phyloP scores from a whole-genome alignment of 2,329 filamentous ascomycete genomes.

The Diplodia corticola region DNA sequence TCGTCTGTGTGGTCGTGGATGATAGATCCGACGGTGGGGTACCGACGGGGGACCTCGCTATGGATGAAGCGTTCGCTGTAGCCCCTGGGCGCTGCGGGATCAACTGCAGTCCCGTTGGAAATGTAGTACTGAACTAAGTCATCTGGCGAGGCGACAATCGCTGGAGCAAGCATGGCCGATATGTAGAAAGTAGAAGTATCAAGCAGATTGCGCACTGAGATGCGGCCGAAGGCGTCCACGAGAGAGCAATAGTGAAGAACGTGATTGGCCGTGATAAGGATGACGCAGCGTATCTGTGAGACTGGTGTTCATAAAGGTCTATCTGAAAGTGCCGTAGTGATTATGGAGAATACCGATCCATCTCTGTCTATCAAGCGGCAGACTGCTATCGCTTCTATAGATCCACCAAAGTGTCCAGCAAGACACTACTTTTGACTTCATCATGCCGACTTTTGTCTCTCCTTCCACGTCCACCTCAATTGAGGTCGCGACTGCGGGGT shows the following conservation, averaged over 20 bases:
- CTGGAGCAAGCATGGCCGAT: slow-evolving; percentile 46
- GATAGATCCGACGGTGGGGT: slow-evolving; percentile 45
- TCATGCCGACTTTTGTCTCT: background rate
- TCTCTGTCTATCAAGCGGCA: too few relatives aligned
- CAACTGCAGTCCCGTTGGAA: slow-evolving; percentile 41
- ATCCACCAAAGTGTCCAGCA: too few relatives aligned
- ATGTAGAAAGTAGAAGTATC: slow-evolving; percentile 50
- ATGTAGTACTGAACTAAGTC: slow-evolving; percentile 50
- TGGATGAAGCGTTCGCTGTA: slow-evolving; percentile 50
- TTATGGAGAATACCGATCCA: too few relatives aligned
- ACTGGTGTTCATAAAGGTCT: background rate
- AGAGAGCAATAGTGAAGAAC: slow-evolving; percentile 55
- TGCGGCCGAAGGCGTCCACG: slow-evolving; percentile 57
- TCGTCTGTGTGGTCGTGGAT: slow-evolving; percentile 46
- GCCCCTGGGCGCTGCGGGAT: slow-evolving; percentile 36
- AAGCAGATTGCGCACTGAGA: slow-evolving; percentile 54
- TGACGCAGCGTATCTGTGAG: background rate
- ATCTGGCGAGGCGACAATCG: slow-evolving; percentile 42
- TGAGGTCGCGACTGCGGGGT: background rate
- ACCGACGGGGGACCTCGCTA: slow-evolving; percentile 48
- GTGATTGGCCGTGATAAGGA: slow-evolving; percentile 50
- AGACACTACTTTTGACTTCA: background rate
- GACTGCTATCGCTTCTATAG: too few relatives aligned
- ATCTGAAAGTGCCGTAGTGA: too few relatives aligned
- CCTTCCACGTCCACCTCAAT: background rate